Evolutionary conservation across 2,329 filamentous ascomycete genomes (phyloP), one percentile per base, ranked within the genome.

Genomic region (Diaporthe sp.): DNA sequence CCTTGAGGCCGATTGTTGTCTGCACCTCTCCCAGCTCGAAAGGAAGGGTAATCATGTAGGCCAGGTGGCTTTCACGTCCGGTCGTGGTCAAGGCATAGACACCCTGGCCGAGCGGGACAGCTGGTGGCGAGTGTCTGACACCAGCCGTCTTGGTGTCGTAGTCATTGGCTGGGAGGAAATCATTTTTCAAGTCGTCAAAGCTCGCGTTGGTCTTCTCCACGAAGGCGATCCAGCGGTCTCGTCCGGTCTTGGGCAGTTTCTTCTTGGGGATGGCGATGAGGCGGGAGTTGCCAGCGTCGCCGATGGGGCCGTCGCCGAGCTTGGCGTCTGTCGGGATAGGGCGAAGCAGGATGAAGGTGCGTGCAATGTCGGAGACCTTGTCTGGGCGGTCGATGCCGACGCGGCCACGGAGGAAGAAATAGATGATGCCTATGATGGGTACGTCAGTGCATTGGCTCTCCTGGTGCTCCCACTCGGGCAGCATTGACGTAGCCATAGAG

Each of bases 201-300:
- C 90, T 91, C 0, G 88, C 86, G 8, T 90, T 89, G 0, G 91
- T 86, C 83, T 96, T 96, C 81, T 97, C 94, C 1, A 98, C 94
- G 82, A 98, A 97, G 1, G 90, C 91, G 88, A 97, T 93, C 85
- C 95, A 96, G 15, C 91, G 87, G 79, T 97, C 94, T 15, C 85
- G 86, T 20, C 90, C 90, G 28, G 90, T 93, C 72, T 89, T 89
- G 0, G 95, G 95, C 13, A 97, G 90, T 3, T 91, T 90, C 83
- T 98, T 98, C 85, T 98, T 98, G 0, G 95, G 95, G 25, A 98
- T 85, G 0, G 93, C 92, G 71, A 97, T 86, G 5, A 98, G 85
- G 20, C 95, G 91, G 75, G 92, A 93, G 81, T 93, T 93, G 17
- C 88, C 86, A 7, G 83, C 84, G 76, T 90, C 87, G 42, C 84